Conservation (phyloP, 2,329 filamentous ascomycete species). For the Exophiala oligosperma region DNA sequence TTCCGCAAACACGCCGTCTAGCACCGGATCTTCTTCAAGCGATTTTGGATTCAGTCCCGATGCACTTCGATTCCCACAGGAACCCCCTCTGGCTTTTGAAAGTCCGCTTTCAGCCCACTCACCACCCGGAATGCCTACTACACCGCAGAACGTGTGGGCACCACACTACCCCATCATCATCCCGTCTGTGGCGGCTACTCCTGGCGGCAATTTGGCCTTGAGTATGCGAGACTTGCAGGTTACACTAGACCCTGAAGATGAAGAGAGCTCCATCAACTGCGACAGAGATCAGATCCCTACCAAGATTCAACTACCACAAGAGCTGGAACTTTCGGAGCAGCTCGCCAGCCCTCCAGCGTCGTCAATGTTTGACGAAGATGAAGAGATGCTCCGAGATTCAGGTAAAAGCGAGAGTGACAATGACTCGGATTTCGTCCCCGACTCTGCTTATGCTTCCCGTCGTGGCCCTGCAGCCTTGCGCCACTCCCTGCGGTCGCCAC, state of each 20-base stretch:
- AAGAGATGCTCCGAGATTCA: not conserved
- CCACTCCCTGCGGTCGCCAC: conserved; percentile 8
- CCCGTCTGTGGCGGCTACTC: not conserved
- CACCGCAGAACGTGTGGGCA: conserved; percentile 3
- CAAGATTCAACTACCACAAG: conserved; percentile 21
- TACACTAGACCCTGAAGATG: conserved; percentile 18
- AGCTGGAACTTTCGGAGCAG: conserved; percentile 23
- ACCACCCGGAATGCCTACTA: not conserved
- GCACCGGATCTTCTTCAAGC: conserved; percentile 18
- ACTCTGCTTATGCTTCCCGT: not conserved
- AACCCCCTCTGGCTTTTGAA: not conserved
- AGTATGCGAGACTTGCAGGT: conserved; percentile 26
- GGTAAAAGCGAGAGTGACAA: conserved; percentile 9
- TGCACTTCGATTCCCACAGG: conserved; percentile 3
- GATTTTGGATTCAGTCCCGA: conserved; percentile 25
- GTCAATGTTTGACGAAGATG: conserved; percentile 15
- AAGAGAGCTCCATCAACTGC: conserved; percentile 12
- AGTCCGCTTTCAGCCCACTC: not conserved
- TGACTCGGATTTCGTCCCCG: conserved; percentile 22
- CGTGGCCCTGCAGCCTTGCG: conserved; percentile 1
- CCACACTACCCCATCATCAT: conserved; percentile 3
- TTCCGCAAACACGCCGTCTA: conserved; percentile 14
- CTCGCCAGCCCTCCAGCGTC: conserved; percentile 17
- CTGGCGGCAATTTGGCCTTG: conserved; percentile 8
- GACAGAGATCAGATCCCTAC: conserved; percentile 9